Base-by-base conservation (phyloP, 257 asterid genomes). In the Solanum sejunctum region DNA sequence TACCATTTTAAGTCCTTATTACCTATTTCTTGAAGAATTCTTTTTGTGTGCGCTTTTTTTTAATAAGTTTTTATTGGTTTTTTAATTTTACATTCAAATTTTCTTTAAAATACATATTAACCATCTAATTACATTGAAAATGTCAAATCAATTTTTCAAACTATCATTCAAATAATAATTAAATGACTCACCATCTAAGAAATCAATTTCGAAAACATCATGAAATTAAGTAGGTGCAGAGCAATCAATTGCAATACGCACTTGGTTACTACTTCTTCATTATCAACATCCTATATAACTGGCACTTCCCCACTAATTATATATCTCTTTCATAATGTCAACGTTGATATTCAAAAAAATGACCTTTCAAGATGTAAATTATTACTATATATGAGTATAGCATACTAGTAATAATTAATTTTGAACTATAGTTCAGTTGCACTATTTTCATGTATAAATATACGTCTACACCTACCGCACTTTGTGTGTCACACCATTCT, bases 301-400 rank as follows among this genome's bases (percentile, higher is more conserved):
- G 80, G 63, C 78, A 32, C 84, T 36, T 54, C 47, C 57, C 55
- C 82, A 75, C 45, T 66, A 47, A 82, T 52, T 82, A 60, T n/a
- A 84, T 57, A 73, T 70, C 26, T 47, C n/a, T 57, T 69, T 82
- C 80, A 61, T 49, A 72, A 81, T 52, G 23, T 51, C 84, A 20
- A 47, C 80, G 49, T 81, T 51, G 26, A 82, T 73, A 64, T 56
- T 78, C 72, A 47, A 61, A 3, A 60, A 10, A 2, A 23, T 16
- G 26, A 12, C 17, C 58, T 15, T 13, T 75, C 52, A 41, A 41
- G 20, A 18, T 36, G 45, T 26, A 85, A 47, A 75, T 84, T 75
- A 84, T 85, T 87, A 87, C 75, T 67, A 67, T 67, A 70, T 66
- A 73, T 64, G 56, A 71, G 45, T 75, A 81, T 84, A 84, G 80